Base-by-base conservation (phyloP, 2,329 filamentous ascomycete genomes). In the Emergomyces orientalis region DNA sequence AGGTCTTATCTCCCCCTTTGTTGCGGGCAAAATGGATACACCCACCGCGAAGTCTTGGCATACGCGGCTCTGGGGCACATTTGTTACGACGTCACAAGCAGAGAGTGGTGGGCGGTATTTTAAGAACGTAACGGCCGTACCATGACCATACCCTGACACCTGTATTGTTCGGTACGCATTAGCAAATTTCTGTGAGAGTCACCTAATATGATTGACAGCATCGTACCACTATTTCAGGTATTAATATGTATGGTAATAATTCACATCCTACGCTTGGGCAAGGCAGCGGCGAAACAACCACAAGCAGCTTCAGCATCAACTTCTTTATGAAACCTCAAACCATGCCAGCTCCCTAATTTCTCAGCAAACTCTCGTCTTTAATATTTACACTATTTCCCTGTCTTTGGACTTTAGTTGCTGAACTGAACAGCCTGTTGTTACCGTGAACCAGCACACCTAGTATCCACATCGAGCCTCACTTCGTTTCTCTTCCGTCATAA, bases 261-360 rank as follows among this genome's bases (percentile, higher is more conserved):
- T 13, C 25, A 58, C 5, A n/a, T 17, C 9, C 2, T 30, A 8
- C 37, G 2, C 37, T 30, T 17, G 8, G 37, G 22, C 19, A 45
- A 59, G 56, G 56, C 56, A 59, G 39, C 56, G 39, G 39, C 39
- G 56, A 45, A 45, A 59, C 56, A 39, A 2, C 32, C 32, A 37
- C 32, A 43, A 27, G n/a, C 37, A 45, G 41, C 56, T 59, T 41
- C 52, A n/a, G 30, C 56, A 45, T 59, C 39, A 59, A 43, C 56
- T n/a, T 43, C 55, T 49, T 13, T 14, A 49, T 49, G 22, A 49
- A 49, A 49, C 32, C 7, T 27, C 32, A 22, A 41, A 39, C 14
- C 55, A 41, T 57, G 8, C n/a, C 34, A 9, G 17, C 22, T 13
- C n/a, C 34, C 55, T 17, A 8, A 25, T 9, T 25, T 9, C 6